Percentiles rank a stretch among this genome's conserved stretches.
Conservation (phyloP, 768 basidiomycete genomes). For the Tricholoma sp. region DNA sequence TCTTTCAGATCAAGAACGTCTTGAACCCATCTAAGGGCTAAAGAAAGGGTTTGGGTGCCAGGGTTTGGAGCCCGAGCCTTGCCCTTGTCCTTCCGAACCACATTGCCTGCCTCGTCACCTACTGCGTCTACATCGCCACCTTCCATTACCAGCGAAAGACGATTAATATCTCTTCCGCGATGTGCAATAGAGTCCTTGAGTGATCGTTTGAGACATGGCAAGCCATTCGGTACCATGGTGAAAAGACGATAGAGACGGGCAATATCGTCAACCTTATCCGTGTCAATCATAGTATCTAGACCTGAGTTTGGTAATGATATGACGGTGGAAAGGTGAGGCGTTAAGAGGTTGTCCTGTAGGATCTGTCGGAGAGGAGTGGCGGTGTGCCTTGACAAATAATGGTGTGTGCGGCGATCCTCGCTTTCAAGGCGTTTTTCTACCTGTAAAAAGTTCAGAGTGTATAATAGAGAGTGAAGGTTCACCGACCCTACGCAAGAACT, state of each 20-base stretch:
- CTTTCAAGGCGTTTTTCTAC: slow-evolving; percentile 75
- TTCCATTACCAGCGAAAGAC: slow-evolving; percentile 41
- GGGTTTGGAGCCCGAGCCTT: slow-evolving; percentile 42
- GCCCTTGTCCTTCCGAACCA: slow-evolving; percentile 40
- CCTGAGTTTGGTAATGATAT: slow-evolving; percentile 82
- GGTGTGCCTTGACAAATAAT: slow-evolving; percentile 81
- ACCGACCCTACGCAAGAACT: slow-evolving; percentile 64
- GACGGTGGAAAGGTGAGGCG: slow-evolving; percentile 68
- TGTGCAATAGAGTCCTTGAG: slow-evolving; percentile 67
- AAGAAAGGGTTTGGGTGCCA: slow-evolving; percentile 41
- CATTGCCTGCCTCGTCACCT: slow-evolving; percentile 28
- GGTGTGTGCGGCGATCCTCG: slow-evolving; percentile 79
- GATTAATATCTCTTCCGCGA: slow-evolving; percentile 80
- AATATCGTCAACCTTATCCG: slow-evolving; percentile 71
- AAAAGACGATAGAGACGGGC: slow-evolving; percentile 76
- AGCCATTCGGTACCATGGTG: slow-evolving; percentile 59
- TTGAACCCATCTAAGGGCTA: slow-evolving; percentile 91
- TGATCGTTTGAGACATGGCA: slow-evolving; percentile 55
- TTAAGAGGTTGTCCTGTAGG: slow-evolving; percentile 71
- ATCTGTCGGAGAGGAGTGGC: slow-evolving; percentile 63
- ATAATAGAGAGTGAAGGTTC: slow-evolving; percentile 31
- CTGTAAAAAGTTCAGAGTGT: slow-evolving; percentile 30
- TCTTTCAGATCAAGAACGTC: slow-evolving; percentile 89
- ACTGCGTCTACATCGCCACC: slow-evolving; percentile 30
- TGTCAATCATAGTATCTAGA: slow-evolving; percentile 81